Base-by-base conservation (phyloP, 2,329 filamentous ascomycete species). In the Ophiognomonia clavigignenti-juglandacearum region DNA sequence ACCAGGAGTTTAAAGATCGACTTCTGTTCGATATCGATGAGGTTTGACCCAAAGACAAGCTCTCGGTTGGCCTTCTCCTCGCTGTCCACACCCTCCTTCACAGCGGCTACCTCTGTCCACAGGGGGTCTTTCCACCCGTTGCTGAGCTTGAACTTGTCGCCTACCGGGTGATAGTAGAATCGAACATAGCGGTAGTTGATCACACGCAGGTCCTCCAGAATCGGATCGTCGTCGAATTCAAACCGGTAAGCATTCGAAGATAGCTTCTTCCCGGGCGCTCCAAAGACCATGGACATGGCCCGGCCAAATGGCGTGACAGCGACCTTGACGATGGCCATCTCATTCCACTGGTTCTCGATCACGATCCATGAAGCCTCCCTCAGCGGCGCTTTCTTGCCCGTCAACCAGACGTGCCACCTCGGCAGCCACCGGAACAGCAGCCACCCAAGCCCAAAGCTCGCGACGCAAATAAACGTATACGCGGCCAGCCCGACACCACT, bases 311-410 rank as follows among this genome's bases (percentile, higher is more conserved):
- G 61, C 46, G 69, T 70, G 14, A 64, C 66, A 31, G 75, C 73
- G 11, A 97, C 75, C 41, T 82, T 61, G 59, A 95, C 79, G n/a
- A 93, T 79, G 11, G 78, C 75, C 64, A 97, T 86, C 65, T 97
- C 92, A 41, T 87, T 86, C 92, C 93, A 97, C 75, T 97, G 90
- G 60, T 98, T 96, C 77, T 85, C 93, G 54, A 97, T 80, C 23
- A 95, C 91, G 36, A 96, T 85, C 93, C 95, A 98, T 50, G 87
- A 77, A 59, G 88, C 93, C 45, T 86, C 80, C 45, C 77, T 75
- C 24, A 98, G 71, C 3, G 87, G 73, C 14, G 79, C 80, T 5
- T 82, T 70, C 44, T 72, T 77, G 23, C 93, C 93, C 34, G 88
- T 73, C 35, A 97, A 63, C 40, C 76, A 77, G 41, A 97, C 83